These are phyloP conservation scores for Lomentospora prolificans DNA, from an alignment of 2,329 filamentous ascomycete species.

Conservation along the genomic window DNA sequence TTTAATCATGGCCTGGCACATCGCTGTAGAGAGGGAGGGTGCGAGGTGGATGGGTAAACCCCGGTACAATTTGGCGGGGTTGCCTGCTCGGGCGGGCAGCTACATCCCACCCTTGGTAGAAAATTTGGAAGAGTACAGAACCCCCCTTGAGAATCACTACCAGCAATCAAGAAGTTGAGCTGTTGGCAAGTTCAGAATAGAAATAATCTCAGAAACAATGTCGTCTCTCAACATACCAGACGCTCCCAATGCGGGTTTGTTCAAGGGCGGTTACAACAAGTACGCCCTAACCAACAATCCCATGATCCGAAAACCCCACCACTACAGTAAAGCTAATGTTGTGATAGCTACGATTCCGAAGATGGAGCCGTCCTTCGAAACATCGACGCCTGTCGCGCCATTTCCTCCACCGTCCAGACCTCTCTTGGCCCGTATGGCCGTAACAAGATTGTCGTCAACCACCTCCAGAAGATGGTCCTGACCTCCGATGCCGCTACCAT, in stretches of 20 bases:
- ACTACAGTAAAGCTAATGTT: slow-evolving; percentile 20
- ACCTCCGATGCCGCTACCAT: slow-evolving; percentile 98
- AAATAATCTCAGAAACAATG: neutral
- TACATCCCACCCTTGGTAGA: slow-evolving; percentile 4
- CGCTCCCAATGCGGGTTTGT: slow-evolving; percentile 85
- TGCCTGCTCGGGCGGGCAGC: neutral
- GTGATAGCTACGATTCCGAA: slow-evolving; percentile 84
- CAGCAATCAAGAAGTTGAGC: neutral
- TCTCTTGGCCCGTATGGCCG: slow-evolving; percentile 94
- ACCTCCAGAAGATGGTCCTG: slow-evolving; percentile 98
- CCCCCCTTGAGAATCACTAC: neutral
- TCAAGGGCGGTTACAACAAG: slow-evolving; percentile 96
- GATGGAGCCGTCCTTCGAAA: slow-evolving; percentile 98
- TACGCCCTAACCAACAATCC: slow-evolving; percentile 29
- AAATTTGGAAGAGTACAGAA: slow-evolving; percentile 9
- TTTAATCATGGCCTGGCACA: too few species aligned
- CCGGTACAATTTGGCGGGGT: slow-evolving; percentile 8
- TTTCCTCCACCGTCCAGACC: slow-evolving; percentile 91
- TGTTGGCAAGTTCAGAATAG: neutral
- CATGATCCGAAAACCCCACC: slow-evolving; percentile 11
- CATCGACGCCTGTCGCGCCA: slow-evolving; percentile 95
- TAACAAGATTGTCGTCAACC: slow-evolving; percentile 99
- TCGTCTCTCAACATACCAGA: slow-evolving; percentile 88
- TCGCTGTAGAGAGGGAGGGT: too few species aligned
- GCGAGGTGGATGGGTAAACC: slow-evolving; percentile 6